Evolutionary conservation across 345 rosid species (phyloP).

Genomic region (Lepidium didymum): DNA sequence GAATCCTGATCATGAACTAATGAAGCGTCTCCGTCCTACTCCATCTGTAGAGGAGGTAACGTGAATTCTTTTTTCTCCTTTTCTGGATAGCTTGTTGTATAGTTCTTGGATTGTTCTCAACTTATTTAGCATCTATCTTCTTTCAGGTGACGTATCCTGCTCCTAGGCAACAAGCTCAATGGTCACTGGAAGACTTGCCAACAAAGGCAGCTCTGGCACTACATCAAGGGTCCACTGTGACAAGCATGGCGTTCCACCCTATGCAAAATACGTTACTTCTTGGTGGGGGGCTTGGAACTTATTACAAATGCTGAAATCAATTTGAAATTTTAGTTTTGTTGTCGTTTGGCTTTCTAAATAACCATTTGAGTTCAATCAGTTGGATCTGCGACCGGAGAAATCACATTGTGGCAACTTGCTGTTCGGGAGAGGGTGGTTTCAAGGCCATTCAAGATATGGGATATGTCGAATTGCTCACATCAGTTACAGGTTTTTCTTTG

Average conservation of each 20-base stretch:
- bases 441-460: constrained; percentile 74
- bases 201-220: constrained; percentile 55
- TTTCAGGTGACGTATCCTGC: constrained; percentile 65
- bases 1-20: constrained; percentile 69
- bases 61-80: background rate
- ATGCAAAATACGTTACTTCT: constrained; percentile 58
- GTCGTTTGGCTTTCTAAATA: constrained; percentile 15
- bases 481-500: constrained; percentile 54
- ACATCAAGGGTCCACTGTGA: constrained; percentile 71
- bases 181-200: constrained; percentile 82
- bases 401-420: constrained; percentile 71
- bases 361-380: constrained; percentile 44
- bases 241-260: constrained; percentile 94
- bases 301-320: background rate
- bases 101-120: background rate
- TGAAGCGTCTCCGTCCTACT: constrained; percentile 69
- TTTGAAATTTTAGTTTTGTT: background rate
- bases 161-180: constrained; percentile 45
- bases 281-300: constrained; percentile 37
- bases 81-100: constrained; percentile 7
- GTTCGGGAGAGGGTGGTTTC: constrained; percentile 54
- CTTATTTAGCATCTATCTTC: background rate
- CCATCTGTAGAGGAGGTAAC: constrained; percentile 77
- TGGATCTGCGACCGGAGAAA: constrained; percentile 72
- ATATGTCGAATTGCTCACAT: constrained; percentile 36